Evolutionary conservation across 2,329 filamentous ascomycete genomes (phyloP), one percentile per base, ranked within the genome.

Genomic region (Fusarium sp.): DNA sequence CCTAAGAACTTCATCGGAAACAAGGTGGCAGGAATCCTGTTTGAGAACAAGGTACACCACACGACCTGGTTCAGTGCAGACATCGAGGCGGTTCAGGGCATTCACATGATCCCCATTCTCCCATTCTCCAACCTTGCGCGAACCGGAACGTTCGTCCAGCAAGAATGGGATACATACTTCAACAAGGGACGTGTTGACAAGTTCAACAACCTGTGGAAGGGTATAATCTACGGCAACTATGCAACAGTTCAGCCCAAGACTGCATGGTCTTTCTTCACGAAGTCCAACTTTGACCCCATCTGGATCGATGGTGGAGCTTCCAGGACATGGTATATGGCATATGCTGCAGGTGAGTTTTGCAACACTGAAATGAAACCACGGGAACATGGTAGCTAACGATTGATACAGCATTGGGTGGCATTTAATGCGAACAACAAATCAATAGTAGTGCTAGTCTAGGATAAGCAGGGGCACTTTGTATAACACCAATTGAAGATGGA

Each of bases 1-100:
- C 95, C 95, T 0, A 72, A 84, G 2, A 83, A 90, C n/a, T 97
- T 97, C 77, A 89, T 93, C 67, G 87, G 84, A 43, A 98, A 98
- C 84, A 94, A 92, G 80, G 88, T 86, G 39, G 84, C 85, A 4
- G 88, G 88, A 8, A 90, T 90, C 69, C 78, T 97, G 11, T 98
- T 98, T 75, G 95, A 98, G 81, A 98, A 98, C 83, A 98, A 98
- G 81, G 87, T 94, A 56, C 93, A 98, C 78, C 93, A 98, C 79
- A 91, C 92, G 6, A 98, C 95, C 2, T 98, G 93, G 81, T 98
- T 98, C 75, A 93, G 93, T 46, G 79, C 82, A 52, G 88, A 90
- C 60, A 85, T 88, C 14, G 91, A 95, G 79, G 93, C 89, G 73
- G 87, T 97, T 65, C 82, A 88, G 75, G 91, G 92, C 61, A 94